A percentile compares a stretch with the other conserved stretches of the same genome.
Conservation (phyloP, 106 monocot genomes). For the Dioscorea zingiberensis region DNA sequence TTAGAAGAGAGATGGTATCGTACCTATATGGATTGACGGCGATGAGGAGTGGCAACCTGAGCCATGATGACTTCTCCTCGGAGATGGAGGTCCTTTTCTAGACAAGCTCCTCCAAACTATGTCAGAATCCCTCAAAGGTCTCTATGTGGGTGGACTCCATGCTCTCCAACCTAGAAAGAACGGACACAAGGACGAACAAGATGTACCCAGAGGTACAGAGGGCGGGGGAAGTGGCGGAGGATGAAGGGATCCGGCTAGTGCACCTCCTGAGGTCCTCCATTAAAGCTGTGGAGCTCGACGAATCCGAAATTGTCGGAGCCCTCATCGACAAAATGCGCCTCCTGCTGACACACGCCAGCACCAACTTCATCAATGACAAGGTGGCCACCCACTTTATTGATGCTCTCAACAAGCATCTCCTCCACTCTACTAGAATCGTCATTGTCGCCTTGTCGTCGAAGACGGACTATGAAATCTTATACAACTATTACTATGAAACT, state of each 20-base stretch:
- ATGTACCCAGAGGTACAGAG: neutral
- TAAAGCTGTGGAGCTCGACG: conserved; percentile 33
- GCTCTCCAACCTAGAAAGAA: conserved; percentile 10
- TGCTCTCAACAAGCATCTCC: conserved; percentile 39
- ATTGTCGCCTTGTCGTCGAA: neutral
- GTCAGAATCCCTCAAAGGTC: conserved; percentile 15
- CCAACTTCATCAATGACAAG: conserved; percentile 37
- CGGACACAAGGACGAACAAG: neutral
- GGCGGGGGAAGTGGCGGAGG: conserved; percentile 23
- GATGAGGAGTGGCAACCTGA: no score
- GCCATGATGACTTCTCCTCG: no score
- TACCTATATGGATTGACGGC: neutral
- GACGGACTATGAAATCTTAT: conserved; percentile 28
- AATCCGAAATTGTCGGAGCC: conserved; percentile 6
- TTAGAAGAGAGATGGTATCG: conserved; percentile 6
- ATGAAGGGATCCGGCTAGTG: conserved; percentile 38
- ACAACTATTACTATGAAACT: conserved; percentile 54
- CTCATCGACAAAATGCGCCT: conserved; percentile 24
- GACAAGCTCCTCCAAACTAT: no score
- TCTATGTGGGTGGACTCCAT: conserved; percentile 25
- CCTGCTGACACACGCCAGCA: conserved; percentile 21
- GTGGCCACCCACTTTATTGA: conserved; percentile 45
- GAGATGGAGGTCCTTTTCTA: no score
- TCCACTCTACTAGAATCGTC: neutral
- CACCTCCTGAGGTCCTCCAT: conserved; percentile 48